Base-by-base conservation (phyloP, 2,329 filamentous ascomycete species). In the Claviceps spartinae region DNA sequence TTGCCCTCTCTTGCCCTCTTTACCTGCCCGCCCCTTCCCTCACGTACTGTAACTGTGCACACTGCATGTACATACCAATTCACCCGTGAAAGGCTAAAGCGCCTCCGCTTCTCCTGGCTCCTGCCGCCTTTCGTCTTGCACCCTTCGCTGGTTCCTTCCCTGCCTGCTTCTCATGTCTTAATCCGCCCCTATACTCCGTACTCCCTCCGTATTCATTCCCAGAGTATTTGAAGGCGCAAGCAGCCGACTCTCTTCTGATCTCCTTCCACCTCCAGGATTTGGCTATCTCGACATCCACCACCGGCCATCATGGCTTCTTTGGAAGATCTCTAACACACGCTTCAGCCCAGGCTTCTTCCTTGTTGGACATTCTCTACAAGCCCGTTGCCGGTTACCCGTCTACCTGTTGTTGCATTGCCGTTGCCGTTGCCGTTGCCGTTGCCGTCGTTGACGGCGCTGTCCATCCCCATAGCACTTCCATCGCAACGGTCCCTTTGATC, bases 151-250 rank as follows among this genome's bases (percentile, higher is more conserved):
- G 40, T 40, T 40, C 34, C 42, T 50, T 42, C 42, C 24, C 38
- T 34, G 34, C 26, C 30, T 34, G 41, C 51, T 46, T 22, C 24
- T 16, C 24, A 11, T 24, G 42, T 18, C 43, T 50, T 48, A 20
- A 38, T 48, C 18, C 30, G 20, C 47, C 16, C 18, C 9, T n/a
- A 46, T 26, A 22, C n/a, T n/a, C n/a, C n/a, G n/a, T n/a, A n/a
- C n/a, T n/a, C n/a, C n/a, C 18, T 18, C 18, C 18, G 18, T 18
- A 18, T 38, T n/a, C 40, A 49, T 45, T 22, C 43, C 42, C 24
- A 45, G 44, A 54, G 43, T 54, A 54, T 54, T 54, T 54, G 50
- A 54, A 50, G 53, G 34, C 44, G 40, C 50, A 52, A 44, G 38
- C 50, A 48, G 47, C 53, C 53, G 34, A 44, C 38, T 54, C 44